Base-by-base conservation (phyloP, 805 yeast species). In the Limtongia smithiae region DNA sequence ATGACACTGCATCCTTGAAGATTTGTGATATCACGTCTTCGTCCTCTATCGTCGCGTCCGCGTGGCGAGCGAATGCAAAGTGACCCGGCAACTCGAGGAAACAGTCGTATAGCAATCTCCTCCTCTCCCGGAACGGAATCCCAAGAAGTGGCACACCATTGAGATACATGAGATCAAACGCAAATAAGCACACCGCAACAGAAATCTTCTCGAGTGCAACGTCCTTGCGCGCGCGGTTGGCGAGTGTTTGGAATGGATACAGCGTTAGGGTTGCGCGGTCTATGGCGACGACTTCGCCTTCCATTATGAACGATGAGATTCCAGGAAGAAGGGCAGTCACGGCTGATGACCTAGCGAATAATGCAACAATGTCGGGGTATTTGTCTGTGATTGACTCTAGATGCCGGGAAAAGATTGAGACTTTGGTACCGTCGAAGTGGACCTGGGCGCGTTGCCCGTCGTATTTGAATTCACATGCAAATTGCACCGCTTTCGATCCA, bases 391-490 rank as follows among this genome's bases (percentile, higher is more conserved):
- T 60, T 37, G 30, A 15, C 27, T 60, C 63, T 34, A 60, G 40
- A 46, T 60, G 61, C 24, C 63, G 48, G 41, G 59, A 52, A 30
- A 53, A 60, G 6, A 60, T 51, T 18, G 61, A 50, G 11, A 55
- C 44, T 24, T 44, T 48, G 11, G 35, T 14, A 9, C 31, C 37
- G 20, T 55, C 56, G 33, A 33, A 51, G 30, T 60, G 63, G 1
- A 60, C 44, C 46, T 60, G 63, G 5, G 63, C 63, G 6, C 63
- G 46, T 38, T 60, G 63, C 4, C 63, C 63, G 30, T 60, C 58
- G 17, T 54, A 61, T 38, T 60, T 60, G 44, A 37, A 60, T 35
- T 60, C 63, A 44, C 64, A 60, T 2, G 61, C 46, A 39, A 60
- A 60, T 28, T 53, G 44, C 9, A 44, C 49, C 24, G 25, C 27